These are phyloP conservation scores for Endogone sp. DNA, from an alignment of 192 early-diverging fungal genomes.

Conservation along the genomic window DNA sequence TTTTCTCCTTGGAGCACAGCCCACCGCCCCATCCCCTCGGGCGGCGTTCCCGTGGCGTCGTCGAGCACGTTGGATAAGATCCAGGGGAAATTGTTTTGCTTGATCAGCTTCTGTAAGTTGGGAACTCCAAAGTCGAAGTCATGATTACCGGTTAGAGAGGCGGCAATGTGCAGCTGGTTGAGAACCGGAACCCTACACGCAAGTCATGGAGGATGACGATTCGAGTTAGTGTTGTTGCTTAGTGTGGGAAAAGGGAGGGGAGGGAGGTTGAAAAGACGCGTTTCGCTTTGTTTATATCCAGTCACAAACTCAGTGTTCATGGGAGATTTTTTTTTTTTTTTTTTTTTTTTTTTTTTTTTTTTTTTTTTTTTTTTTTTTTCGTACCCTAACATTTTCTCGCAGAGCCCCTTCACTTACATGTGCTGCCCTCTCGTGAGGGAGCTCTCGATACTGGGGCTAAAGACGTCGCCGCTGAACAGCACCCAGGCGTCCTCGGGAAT, in stretches of 20 bases:
- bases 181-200: conserved; percentile 42
- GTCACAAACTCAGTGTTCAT: too few relatives aligned
- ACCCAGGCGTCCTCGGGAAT: conserved; percentile 38
- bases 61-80: conserved; percentile 62
- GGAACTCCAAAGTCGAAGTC: conserved; percentile 71
- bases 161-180: conserved; percentile 56
- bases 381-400: too few relatives aligned
- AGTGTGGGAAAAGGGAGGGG: too few relatives aligned
- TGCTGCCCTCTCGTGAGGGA: conserved; percentile 59
- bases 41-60: conserved; percentile 20
- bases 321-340: too few relatives aligned
- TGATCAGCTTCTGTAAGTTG: conserved; percentile 40
- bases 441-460: conserved; percentile 65
- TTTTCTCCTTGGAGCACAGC: conserved; percentile 40
- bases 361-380: too few relatives aligned
- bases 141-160: conserved; percentile 66
- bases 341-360: too few relatives aligned
- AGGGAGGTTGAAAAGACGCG: too few relatives aligned
- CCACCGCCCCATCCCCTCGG: conserved; percentile 29
- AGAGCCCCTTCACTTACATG: conserved; percentile 54
- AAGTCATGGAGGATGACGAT: too few relatives aligned
- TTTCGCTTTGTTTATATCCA: too few relatives aligned
- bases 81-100: conserved; percentile 65
- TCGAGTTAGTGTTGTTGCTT: too few relatives aligned
- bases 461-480: conserved; percentile 64